Evolutionary conservation across 2,329 filamentous ascomycete species (phyloP), one percentile per base, ranked within the genome.

Genomic region (Dactylellina leptospora): DNA sequence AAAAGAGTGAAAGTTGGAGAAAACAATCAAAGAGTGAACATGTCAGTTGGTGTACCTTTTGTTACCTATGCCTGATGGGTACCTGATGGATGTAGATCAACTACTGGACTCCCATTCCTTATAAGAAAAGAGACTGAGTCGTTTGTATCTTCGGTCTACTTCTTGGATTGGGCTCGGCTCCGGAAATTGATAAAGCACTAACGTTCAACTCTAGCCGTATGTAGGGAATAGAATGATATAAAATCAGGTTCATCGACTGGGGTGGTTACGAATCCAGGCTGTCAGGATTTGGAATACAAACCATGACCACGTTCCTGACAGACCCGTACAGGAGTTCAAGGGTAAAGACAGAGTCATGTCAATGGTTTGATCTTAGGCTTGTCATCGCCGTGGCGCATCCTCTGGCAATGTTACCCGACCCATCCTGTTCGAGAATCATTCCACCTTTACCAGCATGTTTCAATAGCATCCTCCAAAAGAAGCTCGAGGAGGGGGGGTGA

Each of bases 91-190:
- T 28, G 48, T 27, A 55, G 48, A 63, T 63, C 48, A 38, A 63
- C 47, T 45, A 27, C 25, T 55, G 59, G 25, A 23, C 40, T 33
- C 40, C 48, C 22, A 47, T 42, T 36, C 40, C 48, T 63, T 63
- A 63, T 54, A 63, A 23, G 25, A 45, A 30, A 42, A 40, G 25
- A 48, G 38, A 13, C 36, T 47, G 42, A n/a, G 38, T 45, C 55
- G 27, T 10, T 9, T 38, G 20, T 20, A 47, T 54, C 38, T 36
- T 50, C 38, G 22, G 27, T 25, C 33, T 30, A 36, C 58, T 62
- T 62, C 58, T 62, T 53, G 58, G 53, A 53, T 53, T 30, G 58
- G 47, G 44, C 25, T 62, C 58, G 58, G 45, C 28, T 53, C 58
- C 47, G 36, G 58, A 45, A 62, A 53, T 30, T 33, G 47, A 2